Evolutionary conservation across 768 basidiomycete genomes (phyloP), one percentile per base, ranked within the genome.

Genomic region (Hygrophoropsis aurantiaca): DNA sequence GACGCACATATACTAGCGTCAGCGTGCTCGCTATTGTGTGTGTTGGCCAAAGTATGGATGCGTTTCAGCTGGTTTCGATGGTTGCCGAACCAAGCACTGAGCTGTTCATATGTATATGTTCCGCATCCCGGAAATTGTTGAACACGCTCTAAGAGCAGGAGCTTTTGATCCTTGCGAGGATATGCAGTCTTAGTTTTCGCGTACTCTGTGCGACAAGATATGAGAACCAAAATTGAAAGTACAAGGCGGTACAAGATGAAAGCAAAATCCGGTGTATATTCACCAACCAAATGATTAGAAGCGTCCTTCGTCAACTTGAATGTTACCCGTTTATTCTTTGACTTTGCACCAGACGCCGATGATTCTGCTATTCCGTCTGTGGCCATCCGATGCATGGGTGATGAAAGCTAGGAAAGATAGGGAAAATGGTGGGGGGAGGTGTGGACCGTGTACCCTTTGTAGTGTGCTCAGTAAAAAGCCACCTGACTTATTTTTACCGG

Each of bases 1-100:
- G 15, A 56, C 64, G 50, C 44, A 65, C 64, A 51, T 18, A 65
- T 57, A 0, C 36, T 49, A 16, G 67, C 64, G 9, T 65, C 64
- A 36, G 62, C 56, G n/a, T n/a, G n/a, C n/a, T n/a, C n/a, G n/a
- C n/a, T n/a, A n/a, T n/a, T n/a, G n/a, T n/a, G n/a, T n/a, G n/a
- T n/a, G n/a, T n/a, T n/a, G n/a, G n/a, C n/a, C n/a, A n/a, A n/a
- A n/a, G n/a, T n/a, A n/a, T n/a, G n/a, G n/a, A n/a, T n/a, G n/a
- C n/a, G n/a, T n/a, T n/a, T n/a, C n/a, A n/a, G n/a, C n/a, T n/a
- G n/a, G n/a, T n/a, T n/a, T n/a, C 46, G 46, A 19, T 47, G 24
- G 23, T 65, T 61, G 1, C 13, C 0, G 3, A 65, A 57, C 65
- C 65, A 65, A 16, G 6, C 26, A 8, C 1, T 30, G 11, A 64